Evolutionary conservation across 345 rosid species (phyloP).

Genomic region (Kernera saxatilis): DNA sequence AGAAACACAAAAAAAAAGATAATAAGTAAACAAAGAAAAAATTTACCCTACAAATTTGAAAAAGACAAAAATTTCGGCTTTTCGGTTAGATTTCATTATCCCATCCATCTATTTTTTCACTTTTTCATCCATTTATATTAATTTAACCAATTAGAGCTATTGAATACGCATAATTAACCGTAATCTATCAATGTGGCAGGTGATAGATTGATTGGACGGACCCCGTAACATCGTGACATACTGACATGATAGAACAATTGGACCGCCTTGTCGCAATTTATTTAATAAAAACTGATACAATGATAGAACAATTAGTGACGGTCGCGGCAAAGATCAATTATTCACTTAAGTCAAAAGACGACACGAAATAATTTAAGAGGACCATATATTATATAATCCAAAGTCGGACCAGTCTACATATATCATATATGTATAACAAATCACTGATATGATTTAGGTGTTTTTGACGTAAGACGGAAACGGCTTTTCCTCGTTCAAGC

Average conservation of each 20-base stretch:
- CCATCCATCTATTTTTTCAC: too few species aligned
- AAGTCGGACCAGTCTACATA: neutral
- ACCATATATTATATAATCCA: neutral
- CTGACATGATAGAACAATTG: neutral
- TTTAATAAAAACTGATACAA: neutral
- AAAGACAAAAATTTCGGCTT: too few species aligned
- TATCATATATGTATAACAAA: neutral
- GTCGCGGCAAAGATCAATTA: neutral
- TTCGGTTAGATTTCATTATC: too few species aligned
- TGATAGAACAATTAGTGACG: neutral
- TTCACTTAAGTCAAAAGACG: neutral
- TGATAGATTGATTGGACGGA: neutral
- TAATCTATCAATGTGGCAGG: neutral
- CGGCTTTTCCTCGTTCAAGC: neutral
- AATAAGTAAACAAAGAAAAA: too few species aligned
- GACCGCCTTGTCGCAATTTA: slow-evolving; percentile 1
- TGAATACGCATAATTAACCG: neutral
- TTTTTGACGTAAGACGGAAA: neutral
- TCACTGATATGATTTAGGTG: neutral
- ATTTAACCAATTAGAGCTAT: too few species aligned
- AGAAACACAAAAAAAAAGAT: too few species aligned
- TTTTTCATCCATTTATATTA: too few species aligned
- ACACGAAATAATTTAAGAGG: neutral
- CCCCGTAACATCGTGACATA: slow-evolving; percentile 5
- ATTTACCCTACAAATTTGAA: too few species aligned